Base-by-base conservation (phyloP, 2,329 filamentous ascomycete species). In the Knoxdaviesia capensis region DNA sequence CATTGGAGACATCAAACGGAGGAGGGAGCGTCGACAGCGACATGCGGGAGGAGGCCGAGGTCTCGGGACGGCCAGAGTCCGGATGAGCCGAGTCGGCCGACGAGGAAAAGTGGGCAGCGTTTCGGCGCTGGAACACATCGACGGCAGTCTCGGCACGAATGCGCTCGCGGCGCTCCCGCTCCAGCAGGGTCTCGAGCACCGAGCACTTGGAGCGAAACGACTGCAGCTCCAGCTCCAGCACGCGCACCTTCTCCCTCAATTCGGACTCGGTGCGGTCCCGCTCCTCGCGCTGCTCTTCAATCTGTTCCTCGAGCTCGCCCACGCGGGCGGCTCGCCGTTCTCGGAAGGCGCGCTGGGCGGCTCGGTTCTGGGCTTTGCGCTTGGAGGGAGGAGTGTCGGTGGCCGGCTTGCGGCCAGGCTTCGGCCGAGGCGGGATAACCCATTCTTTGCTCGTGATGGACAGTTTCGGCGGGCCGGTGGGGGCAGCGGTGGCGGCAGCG, bases 361-460 rank as follows among this genome's bases (percentile, higher is more conserved):
- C 82, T 46, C 90, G 74, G 58, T 96, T 96, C 62, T 96, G 90
- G 1, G 84, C 82, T 65, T 94, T 92, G 49, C 90, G 76, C 63
- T 93, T 93, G 37, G 86, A 93, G 2, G 83, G 82, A 9, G 87
- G 86, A 41, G 87, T 92, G 55, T 94, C 87, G 34, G 84, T 92
- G 39, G 85, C 84, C 3, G 88, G 87, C 67, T 96, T 96, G 51
- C 88, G 77, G 40, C 88, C 88, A 28, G 90, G 88, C 66, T 87
- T 88, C 39, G 83, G 83, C 46, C 83, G 71, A 31, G 83, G 83
- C 29, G 83, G 83, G 38, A 90, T 77, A 29, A 88, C 70, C 83
- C 83, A 90, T 73, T 88, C 80, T 58, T 78, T 87, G 51, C 73
- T 81, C 34, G 82, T 88, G 56, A 87, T 74, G 41, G 68, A 72